Conservation (phyloP, 1,284 basidiomycete species). For the Limonomyces culmigenus region DNA sequence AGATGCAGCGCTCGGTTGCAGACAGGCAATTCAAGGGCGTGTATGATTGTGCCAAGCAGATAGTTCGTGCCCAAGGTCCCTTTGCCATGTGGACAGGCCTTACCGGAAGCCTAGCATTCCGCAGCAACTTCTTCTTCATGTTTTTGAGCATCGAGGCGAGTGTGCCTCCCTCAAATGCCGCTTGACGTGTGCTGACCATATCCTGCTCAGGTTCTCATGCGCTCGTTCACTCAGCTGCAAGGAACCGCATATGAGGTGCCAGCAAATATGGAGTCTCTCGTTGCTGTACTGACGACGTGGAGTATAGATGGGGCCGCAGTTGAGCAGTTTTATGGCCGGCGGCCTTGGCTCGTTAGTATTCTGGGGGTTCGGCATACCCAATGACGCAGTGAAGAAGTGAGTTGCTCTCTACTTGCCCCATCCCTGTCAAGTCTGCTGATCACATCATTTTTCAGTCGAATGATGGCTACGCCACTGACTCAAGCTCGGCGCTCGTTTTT, state of each 20-base stretch:
- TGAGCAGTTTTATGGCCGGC: conserved; percentile 55
- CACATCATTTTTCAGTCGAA: not conserved
- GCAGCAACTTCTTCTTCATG: conserved; percentile 55
- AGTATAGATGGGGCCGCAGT: conserved; percentile 38
- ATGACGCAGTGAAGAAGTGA: conserved; percentile 68
- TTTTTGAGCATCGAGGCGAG: conserved; percentile 44
- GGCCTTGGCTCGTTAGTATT: conserved; percentile 44
- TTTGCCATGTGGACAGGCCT: conserved; percentile 50
- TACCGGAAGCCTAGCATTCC: conserved; percentile 41
- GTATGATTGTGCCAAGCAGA: conserved; percentile 39
- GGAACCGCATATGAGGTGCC: conserved; percentile 38
- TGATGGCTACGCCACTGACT: not conserved
- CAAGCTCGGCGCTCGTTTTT: not conserved
- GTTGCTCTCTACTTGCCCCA: conserved; percentile 8
- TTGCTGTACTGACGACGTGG: not conserved
- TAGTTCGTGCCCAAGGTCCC: conserved; percentile 36
- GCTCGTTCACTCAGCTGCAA: conserved; percentile 28
- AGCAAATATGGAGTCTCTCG: not conserved
- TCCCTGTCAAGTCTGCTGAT: no score
- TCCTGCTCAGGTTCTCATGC: conserved; percentile 34
- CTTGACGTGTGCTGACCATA: not conserved
- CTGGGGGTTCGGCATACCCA: conserved; percentile 58
- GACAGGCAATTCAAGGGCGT: conserved; percentile 51
- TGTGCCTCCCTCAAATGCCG: not conserved
- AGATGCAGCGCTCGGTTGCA: conserved; percentile 33